These are phyloP conservation scores for Arabidopsis hybrid DNA, from an alignment of 441 rosid species.

Conservation along the genomic window DNA sequence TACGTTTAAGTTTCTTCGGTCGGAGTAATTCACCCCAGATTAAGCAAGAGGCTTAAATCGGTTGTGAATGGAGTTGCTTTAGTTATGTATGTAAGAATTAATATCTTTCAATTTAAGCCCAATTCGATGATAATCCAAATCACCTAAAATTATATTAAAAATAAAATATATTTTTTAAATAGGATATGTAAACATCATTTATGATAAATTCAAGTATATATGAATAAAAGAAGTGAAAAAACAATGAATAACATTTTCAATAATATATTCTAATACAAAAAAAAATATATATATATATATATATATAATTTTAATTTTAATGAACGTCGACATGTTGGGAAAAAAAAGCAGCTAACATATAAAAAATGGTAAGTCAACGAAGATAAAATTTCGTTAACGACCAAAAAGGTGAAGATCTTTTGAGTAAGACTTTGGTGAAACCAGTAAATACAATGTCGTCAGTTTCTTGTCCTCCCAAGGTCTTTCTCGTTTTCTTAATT, in stretches of 20 bases:
- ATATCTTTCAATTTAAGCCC: too few species aligned
- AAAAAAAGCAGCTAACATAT: background rate
- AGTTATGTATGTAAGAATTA: too few species aligned
- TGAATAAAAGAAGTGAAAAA: background rate
- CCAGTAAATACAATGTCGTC: slow-evolving; percentile 20
- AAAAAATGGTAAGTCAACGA: background rate
- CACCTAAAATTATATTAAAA: too few species aligned
- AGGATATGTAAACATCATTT: background rate
- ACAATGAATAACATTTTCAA: background rate
- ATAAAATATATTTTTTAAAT: too few species aligned
- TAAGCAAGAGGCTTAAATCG: too few species aligned
- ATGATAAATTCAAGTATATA: background rate
- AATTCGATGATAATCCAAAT: too few species aligned
- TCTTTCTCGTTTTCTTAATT: slow-evolving; percentile 11
- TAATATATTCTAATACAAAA: background rate
- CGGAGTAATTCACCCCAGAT: too few species aligned
- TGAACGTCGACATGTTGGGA: too few species aligned
- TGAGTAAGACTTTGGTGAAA: slow-evolving; percentile 40
- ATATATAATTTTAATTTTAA: too few species aligned
- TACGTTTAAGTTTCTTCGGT: too few species aligned
- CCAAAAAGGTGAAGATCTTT: slow-evolving; percentile 34
- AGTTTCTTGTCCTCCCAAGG: slow-evolving; percentile 29
- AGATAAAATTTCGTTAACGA: slow-evolving; percentile 24
- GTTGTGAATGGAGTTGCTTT: too few species aligned
- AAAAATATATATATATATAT: too few species aligned